These are phyloP conservation scores for Phoma sp. DNA, from an alignment of 2,329 filamentous ascomycete species.

Conservation along the genomic window DNA sequence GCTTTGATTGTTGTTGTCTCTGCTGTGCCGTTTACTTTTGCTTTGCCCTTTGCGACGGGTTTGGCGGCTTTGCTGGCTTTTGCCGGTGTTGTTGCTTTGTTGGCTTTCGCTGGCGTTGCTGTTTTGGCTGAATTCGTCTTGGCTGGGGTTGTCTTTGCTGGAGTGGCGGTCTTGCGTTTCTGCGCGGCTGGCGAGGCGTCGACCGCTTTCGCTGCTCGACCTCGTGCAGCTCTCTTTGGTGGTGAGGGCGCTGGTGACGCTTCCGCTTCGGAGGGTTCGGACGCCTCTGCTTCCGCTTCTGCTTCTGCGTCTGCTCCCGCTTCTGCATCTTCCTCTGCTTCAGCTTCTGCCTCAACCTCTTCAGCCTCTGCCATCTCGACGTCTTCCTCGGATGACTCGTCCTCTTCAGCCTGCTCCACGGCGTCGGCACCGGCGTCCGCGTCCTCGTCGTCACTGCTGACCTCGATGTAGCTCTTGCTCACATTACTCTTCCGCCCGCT, in stretches of 20 bases:
- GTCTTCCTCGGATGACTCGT: conserved; percentile 30
- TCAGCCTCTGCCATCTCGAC: conserved; percentile 37
- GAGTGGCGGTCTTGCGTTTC: conserved; percentile 14
- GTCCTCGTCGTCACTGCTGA: conserved; percentile 52
- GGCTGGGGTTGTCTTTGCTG: conserved; percentile 6
- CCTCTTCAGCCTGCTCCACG: conserved; percentile 18
- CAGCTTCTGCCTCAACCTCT: conserved; percentile 14
- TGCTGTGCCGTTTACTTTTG: conserved; percentile 15
- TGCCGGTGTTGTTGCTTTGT: conserved; percentile 15
- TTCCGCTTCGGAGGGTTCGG: background rate
- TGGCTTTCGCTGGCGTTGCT: background rate
- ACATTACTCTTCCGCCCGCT: conserved; percentile 46
- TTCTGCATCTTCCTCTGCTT: conserved; percentile 24
- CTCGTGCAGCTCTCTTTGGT: conserved; percentile 24
- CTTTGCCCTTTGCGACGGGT: conserved; percentile 23
- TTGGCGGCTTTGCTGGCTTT: conserved; percentile 17
- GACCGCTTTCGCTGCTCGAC: conserved; percentile 23
- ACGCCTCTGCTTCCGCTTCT: too few relatives aligned
- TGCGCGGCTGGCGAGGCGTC: conserved; percentile 21
- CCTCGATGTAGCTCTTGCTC: conserved; percentile 54
- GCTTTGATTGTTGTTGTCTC: background rate
- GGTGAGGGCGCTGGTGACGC: conserved; percentile 22
- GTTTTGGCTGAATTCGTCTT: conserved; percentile 24
- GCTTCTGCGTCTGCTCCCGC: conserved; percentile 18
- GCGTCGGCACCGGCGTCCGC: conserved; percentile 38